Conservation (phyloP, 2,329 filamentous ascomycete species). For the Ophiosphaerella narmari region DNA sequence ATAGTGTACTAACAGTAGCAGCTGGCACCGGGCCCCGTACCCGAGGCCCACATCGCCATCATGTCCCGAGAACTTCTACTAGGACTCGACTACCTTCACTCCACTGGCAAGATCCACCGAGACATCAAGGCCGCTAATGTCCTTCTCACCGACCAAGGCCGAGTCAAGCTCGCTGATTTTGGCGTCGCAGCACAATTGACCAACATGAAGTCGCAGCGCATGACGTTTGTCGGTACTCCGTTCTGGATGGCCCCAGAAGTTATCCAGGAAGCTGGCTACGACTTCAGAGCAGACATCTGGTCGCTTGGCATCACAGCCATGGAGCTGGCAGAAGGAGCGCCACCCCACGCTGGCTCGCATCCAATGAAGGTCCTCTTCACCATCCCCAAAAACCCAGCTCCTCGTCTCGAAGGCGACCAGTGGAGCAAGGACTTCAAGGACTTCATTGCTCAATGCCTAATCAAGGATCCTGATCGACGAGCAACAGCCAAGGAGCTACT, state of each 20-base stretch:
- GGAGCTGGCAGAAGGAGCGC: conserved; percentile 88
- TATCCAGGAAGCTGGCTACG: conserved; percentile 96
- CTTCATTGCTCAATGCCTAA: conserved; percentile 86
- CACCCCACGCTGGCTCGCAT: conserved; percentile 92
- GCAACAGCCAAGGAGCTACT: conserved; percentile 86
- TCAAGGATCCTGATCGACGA: conserved; percentile 86
- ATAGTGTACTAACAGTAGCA: conserved; percentile 47
- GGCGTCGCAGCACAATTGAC: conserved; percentile 95
- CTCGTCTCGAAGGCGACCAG: conserved; percentile 75
- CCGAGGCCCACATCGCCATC: conserved; percentile 89
- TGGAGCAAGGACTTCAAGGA: conserved; percentile 94
- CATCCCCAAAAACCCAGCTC: conserved; percentile 88
- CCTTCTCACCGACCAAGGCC: conserved; percentile 85
- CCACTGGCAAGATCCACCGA: conserved; percentile 92
- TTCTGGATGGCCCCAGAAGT: conserved; percentile 99
- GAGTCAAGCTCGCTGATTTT: conserved; percentile 96
- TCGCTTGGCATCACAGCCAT: conserved; percentile 93
- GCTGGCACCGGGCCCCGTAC: conserved; percentile 89
- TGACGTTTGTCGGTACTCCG: conserved; percentile 89
- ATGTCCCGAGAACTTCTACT: conserved; percentile 89
- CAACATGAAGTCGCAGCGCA: conserved; percentile 95
- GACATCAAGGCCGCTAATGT: conserved; percentile 98
- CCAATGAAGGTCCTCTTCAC: conserved; percentile 98
- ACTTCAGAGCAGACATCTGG: conserved; percentile 98
- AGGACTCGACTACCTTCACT: conserved; percentile 90